A percentile compares a stretch with the other conserved stretches of the same genome.
phyloP scores from a whole-genome alignment of 1,284 basidiomycete genomes.

The Megacollybia platyphylla region DNA sequence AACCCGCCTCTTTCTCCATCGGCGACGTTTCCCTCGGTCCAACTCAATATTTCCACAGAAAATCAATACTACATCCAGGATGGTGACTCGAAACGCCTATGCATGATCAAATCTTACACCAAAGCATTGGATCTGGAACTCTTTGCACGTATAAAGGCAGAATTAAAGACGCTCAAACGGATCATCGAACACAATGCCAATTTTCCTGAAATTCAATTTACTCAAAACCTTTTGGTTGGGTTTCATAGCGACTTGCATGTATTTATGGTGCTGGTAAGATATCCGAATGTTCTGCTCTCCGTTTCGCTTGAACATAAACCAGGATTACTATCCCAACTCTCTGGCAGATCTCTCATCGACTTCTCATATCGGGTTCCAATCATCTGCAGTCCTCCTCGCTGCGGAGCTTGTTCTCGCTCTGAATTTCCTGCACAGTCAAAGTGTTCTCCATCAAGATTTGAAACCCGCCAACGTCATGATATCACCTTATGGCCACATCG shows the following conservation, averaged over 20 bases:
- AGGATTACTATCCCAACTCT: constrained; percentile 17
- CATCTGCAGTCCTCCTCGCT: constrained; percentile 45
- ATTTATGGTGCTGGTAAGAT: constrained; percentile 31
- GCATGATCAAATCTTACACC: constrained; percentile 13
- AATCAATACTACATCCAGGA: too few species aligned
- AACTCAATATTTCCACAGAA: too few species aligned
- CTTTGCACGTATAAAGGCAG: constrained; percentile 8
- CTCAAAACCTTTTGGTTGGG: constrained; percentile 9
- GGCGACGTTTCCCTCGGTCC: too few species aligned
- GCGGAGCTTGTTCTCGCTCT: constrained; percentile 65
- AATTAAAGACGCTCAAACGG: constrained; percentile 11
- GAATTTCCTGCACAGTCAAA: constrained; percentile 85
- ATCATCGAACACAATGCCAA: constrained; percentile 5
- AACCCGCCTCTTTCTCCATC: too few species aligned
- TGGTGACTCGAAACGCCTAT: constrained; percentile 3
- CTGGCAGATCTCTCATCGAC: constrained; percentile 17
- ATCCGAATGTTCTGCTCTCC: too few species aligned
- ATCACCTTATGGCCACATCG: constrained; percentile 41
- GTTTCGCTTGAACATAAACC: background rate
- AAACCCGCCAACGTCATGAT: constrained; percentile 98
- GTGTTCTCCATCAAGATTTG: constrained; percentile 96
- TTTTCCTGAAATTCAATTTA: constrained; percentile 6
- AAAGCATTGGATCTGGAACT: constrained; percentile 5
- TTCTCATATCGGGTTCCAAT: constrained; percentile 24
- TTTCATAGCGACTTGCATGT: constrained; percentile 8